A percentile compares a stretch with the other conserved stretches of the same genome.
These are phyloP conservation scores for Bruguiera hainesii DNA, from an alignment of 441 rosid species.

Conservation along the genomic window DNA sequence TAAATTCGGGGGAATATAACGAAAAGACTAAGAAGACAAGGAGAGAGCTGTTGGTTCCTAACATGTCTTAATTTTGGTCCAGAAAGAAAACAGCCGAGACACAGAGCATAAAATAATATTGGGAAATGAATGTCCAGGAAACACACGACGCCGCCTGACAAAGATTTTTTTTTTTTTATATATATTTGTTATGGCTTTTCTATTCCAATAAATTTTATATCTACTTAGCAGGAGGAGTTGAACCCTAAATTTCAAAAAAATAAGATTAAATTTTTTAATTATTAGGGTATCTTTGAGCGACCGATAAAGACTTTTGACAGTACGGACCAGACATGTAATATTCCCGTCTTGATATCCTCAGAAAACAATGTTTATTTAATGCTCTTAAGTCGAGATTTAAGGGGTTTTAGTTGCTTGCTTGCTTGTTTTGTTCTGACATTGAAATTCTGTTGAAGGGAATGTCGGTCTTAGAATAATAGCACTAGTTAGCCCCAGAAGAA, in stretches of 20 bases:
- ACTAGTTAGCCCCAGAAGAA: conserved; percentile 22
- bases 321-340: conserved; percentile 31
- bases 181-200: no score
- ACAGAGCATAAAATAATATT: conserved; percentile 9
- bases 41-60: conserved; percentile 22
- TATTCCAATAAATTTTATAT: no score
- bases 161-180: conserved; percentile 19
- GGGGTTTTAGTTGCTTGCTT: conserved; percentile 23
- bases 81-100: conserved; percentile 2
- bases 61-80: conserved; percentile 8
- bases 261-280: no score
- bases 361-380: not conserved
- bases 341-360: not conserved
- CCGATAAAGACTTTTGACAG: conserved; percentile 42
- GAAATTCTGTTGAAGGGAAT: conserved; percentile 38
- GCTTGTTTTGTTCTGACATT: conserved; percentile 28
- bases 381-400: conserved; percentile 30
- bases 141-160: conserved; percentile 35
- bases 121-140: not conserved
- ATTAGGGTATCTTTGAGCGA: no score
- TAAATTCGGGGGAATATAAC: conserved; percentile 26
- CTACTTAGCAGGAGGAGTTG: no score
- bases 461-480: conserved; percentile 27
- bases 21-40: conserved; percentile 33
- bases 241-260: no score